A percentile compares a stretch with the other conserved stretches of the same genome.
Conservation (phyloP, 306 rosid species). For the Begonia fuchsioides region DNA sequence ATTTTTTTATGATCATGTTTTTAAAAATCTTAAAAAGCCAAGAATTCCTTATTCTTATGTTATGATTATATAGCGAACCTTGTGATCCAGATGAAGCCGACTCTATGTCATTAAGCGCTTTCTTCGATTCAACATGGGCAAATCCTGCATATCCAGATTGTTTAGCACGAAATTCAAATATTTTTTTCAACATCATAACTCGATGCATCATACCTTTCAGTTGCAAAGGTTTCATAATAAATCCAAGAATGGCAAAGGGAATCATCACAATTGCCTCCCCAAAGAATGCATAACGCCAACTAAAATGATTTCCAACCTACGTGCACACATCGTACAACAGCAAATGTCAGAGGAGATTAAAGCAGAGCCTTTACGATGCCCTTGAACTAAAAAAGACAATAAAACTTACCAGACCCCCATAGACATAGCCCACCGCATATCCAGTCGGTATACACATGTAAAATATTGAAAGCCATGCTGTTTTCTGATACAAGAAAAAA, state of each 20-base stretch:
- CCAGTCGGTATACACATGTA: slow-evolving; percentile 99
- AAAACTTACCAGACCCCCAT: slow-evolving; percentile 78
- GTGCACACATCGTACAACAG: background rate
- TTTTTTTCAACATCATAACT: slow-evolving; percentile 11
- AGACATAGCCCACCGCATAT: slow-evolving; percentile 81
- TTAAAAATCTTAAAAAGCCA: no score
- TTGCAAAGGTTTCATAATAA: slow-evolving; percentile 62
- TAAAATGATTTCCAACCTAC: slow-evolving; percentile 58
- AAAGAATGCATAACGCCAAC: slow-evolving; percentile 85
- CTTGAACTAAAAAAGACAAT: background rate
- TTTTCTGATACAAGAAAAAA: slow-evolving; percentile 39
- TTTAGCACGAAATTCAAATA: slow-evolving; percentile 1
- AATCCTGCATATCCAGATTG: slow-evolving; percentile 39
- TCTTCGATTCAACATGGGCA: slow-evolving; percentile 30
- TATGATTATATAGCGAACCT: slow-evolving; percentile 26
- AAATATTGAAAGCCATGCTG: slow-evolving; percentile 86
- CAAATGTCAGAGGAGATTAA: no score
- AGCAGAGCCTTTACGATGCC: no score
- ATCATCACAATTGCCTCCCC: slow-evolving; percentile 81
- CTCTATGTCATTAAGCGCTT: slow-evolving; percentile 20
- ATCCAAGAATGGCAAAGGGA: slow-evolving; percentile 78
- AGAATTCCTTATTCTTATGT: no score
- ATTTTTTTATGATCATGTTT: no score
- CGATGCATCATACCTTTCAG: slow-evolving; percentile 40
- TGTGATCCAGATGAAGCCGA: slow-evolving; percentile 31